Base-by-base conservation (phyloP, 2,329 filamentous ascomycete species). In the Neonectria ditissima region DNA sequence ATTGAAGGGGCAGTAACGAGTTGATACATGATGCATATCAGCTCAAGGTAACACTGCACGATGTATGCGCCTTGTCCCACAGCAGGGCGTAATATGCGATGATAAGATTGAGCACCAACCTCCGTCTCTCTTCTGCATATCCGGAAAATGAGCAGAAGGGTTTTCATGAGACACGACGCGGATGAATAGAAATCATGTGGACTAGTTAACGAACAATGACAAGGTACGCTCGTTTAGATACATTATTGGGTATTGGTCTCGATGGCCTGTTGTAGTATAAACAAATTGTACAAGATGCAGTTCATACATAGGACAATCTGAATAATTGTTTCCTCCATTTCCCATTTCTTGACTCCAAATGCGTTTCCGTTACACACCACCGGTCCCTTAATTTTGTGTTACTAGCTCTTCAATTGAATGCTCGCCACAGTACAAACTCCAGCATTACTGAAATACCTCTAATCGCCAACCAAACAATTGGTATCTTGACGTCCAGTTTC, bases 41-140 rank as follows among this genome's bases (percentile, higher is more conserved):
- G 30, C 59, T 64, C 32, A 41, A 51, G 48, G 65, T 72, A 24
- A 63, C 64, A 69, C 64, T 14, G 28, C 63, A 32, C 53, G 39
- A 56, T 67, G 18, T 30, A 65, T 65, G 39, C 47, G 26, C 44
- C 2, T 20, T 24, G 43, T 54, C 41, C 52, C 54, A 57, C 54
- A 55, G 54, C 52, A 52, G 56, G 55, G 65, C 64, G 53, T 53
- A 55, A 52, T 39, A 61, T 64, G 53, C 43, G 41, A 59, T 62
- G 52, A 58, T 63, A 50, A 24, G 56, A 63, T 53, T 41, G 39
- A 59, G 47, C 18, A 37, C 11, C 37, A 4, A 18, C 26, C 43
- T 20, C 28, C 41, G 32, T 24, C 43, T 48, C 45, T 16, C 28
- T n/a, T n/a, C n/a, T n/a, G n/a, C n/a, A n/a, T n/a, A n/a, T n/a